Evolutionary conservation across 2,329 filamentous ascomycete genomes (phyloP).

Genomic region (Alternaria arborescens): DNA sequence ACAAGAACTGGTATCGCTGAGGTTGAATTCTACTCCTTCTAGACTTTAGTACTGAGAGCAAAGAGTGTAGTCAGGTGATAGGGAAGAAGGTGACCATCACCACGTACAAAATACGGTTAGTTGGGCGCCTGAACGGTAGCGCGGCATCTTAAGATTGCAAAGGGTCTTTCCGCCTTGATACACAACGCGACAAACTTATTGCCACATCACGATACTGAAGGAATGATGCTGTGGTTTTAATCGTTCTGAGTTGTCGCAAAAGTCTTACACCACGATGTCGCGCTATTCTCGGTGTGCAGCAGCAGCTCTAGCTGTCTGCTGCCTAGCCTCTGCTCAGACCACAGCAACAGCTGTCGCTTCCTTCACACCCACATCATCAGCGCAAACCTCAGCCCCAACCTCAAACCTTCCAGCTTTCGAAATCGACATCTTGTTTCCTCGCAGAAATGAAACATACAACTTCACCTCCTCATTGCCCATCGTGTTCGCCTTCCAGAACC

Average conservation of each 20-base stretch:
- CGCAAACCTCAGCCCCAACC: background rate
- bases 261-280: background rate
- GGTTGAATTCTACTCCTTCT: slow-evolving; percentile 18
- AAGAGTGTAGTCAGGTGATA: background rate
- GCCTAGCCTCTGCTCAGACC: background rate
- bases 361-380: background rate
- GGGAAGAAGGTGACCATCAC: background rate
- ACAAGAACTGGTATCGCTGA: slow-evolving; percentile 54
- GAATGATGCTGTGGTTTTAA: background rate
- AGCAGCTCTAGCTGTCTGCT: background rate
- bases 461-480: background rate
- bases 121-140: background rate
- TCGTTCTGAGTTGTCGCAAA: background rate
- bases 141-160: background rate
- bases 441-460: background rate
- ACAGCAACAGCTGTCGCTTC: background rate
- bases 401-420: background rate
- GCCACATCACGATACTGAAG: background rate
- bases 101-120: background rate
- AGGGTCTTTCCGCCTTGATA: background rate
- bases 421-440: background rate
- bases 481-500: background rate
- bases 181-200: background rate
- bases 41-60: background rate
- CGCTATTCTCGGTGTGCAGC: background rate